Base-by-base conservation (phyloP, 768 basidiomycete species). In the Chalciporus chontae region DNA sequence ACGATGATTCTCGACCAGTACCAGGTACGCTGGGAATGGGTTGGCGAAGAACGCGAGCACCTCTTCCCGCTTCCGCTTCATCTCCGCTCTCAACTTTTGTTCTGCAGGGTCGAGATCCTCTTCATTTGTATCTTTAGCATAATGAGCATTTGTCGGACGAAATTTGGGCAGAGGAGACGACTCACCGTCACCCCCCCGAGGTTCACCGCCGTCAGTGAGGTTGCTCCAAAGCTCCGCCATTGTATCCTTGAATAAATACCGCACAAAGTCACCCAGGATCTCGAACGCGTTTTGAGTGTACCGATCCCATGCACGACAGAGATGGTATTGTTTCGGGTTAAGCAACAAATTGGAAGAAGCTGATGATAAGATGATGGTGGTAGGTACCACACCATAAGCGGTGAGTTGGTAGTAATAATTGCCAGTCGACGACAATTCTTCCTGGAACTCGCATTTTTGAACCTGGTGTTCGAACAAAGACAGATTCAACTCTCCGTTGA, bases 401-500 rank as follows among this genome's bases (percentile, higher is more conserved):
- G 39, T 55, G 11, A 65, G 43, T 14, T 29, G 49, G 48, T 58
- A 61, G n/a, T 38, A 26, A 18, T 41, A 21, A 2, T 36, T 1
- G 9, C 43, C 47, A 11, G 10, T n/a, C 15, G 37, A 4, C 10
- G 8, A 3, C 0, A 34, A 2, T 7, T 29, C 37, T 23, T 32
- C n/a, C 14, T 53, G 7, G 5, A 8, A 42, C 17, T 53, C 38
- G 45, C 56, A 64, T 5, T 18, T 5, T 3, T n/a, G 40, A 32
- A 64, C 56, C 24, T 2, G 51, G 36, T 64, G 54, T 43, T 66
- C 58, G 23, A 63, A 55, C 15, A 66, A 5, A 17, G 61, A 43
- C 9, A 64, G 3, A 13, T 51, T 64, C 43, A 64, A 36, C 34
- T 54, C 54, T 15, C 63, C 61, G 26, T 66, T 66, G 49, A 58